These are phyloP conservation scores for Fusarium caatingaense DNA, from an alignment of 2,329 filamentous ascomycete species.

Conservation along the genomic window DNA sequence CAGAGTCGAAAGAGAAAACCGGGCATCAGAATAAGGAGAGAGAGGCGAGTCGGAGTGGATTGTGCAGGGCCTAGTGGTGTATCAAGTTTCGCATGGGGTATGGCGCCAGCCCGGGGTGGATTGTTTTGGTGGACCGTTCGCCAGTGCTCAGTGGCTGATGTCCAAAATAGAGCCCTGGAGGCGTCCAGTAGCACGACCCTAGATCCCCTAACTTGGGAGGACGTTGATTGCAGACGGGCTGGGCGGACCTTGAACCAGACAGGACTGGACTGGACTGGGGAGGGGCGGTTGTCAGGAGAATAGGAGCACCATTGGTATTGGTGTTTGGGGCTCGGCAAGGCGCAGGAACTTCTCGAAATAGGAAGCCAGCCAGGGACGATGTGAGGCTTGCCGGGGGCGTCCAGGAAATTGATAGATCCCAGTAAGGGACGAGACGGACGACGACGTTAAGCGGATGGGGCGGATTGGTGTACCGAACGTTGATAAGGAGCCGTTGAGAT, in stretches of 20 bases:
- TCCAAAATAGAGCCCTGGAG: conserved; percentile 41
- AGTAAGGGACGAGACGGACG: conserved; percentile 42
- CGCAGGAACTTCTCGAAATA: conserved; percentile 27
- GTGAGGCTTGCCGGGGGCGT: conserved; percentile 28
- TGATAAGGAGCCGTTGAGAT: conserved; percentile 39
- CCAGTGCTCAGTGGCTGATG: conserved; percentile 30
- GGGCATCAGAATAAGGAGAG: conserved; percentile 57
- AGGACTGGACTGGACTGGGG: neutral
- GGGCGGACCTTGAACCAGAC: conserved; percentile 14
- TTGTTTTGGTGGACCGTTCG: conserved; percentile 25
- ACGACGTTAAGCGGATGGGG: conserved; percentile 38
- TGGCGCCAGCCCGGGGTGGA: conserved; percentile 42
- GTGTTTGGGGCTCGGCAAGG: conserved; percentile 7
- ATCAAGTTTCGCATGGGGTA: conserved; percentile 45
- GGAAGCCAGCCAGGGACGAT: conserved; percentile 32
- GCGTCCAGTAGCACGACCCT: conserved; percentile 38
- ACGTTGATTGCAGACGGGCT: conserved; percentile 14
- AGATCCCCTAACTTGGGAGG: conserved; percentile 36
- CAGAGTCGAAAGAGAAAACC: conserved; percentile 60
- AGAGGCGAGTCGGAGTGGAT: conserved; percentile 40
- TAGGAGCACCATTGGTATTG: conserved; percentile 35
- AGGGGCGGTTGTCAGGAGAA: conserved; percentile 33
- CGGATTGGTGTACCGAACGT: conserved; percentile 9
- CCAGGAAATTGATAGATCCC: conserved; percentile 40
- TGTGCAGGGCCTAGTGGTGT: conserved; percentile 35